These are phyloP conservation scores for Dactylella cylindrospora DNA, from an alignment of 2,329 filamentous ascomycete species.

Conservation along the genomic window DNA sequence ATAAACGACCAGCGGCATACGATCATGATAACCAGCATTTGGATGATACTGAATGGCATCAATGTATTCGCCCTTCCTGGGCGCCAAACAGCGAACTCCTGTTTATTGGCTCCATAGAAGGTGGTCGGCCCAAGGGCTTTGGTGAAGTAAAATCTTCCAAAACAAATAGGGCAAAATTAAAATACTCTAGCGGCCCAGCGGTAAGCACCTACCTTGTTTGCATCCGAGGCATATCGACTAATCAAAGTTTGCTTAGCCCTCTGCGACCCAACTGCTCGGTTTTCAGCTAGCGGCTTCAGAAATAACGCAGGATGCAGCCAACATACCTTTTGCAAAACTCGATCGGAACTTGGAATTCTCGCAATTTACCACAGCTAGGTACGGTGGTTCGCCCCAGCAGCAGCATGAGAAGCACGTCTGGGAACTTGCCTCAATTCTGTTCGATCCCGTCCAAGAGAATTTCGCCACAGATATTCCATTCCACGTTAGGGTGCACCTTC, in stretches of 20 bases:
- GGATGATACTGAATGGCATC: slow-evolving; percentile 34
- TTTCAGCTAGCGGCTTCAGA: slow-evolving; percentile 50
- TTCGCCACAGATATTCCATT: slow-evolving; percentile 46
- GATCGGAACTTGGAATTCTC: slow-evolving; percentile 23
- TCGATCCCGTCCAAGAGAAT: slow-evolving; percentile 63
- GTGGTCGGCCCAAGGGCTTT: slow-evolving; percentile 20
- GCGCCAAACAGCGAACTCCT: slow-evolving; percentile 31
- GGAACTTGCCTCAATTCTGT: slow-evolving; percentile 83
- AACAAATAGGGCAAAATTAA: slow-evolving; percentile 23
- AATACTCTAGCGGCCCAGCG: slow-evolving; percentile 18
- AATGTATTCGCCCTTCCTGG: slow-evolving; percentile 35
- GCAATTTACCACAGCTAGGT: slow-evolving; percentile 31
- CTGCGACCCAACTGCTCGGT: slow-evolving; percentile 19
- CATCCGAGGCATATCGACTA: background rate
- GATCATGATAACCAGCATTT: slow-evolving; percentile 22
- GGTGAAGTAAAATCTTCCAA: slow-evolving; percentile 34
- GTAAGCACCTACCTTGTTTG: slow-evolving; percentile 1
- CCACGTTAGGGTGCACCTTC: slow-evolving; percentile 49
- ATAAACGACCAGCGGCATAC: slow-evolving; percentile 33
- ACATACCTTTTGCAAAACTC: slow-evolving; percentile 54
- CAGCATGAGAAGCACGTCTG: slow-evolving; percentile 74
- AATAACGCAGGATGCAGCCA: slow-evolving; percentile 51
- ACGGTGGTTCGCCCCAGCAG: slow-evolving; percentile 52
- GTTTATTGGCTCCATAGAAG: slow-evolving; percentile 20
- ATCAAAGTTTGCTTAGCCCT: slow-evolving; percentile 4